Base-by-base conservation (phyloP, 2,329 filamentous ascomycete genomes). In the Neonectria neomacrospora region DNA sequence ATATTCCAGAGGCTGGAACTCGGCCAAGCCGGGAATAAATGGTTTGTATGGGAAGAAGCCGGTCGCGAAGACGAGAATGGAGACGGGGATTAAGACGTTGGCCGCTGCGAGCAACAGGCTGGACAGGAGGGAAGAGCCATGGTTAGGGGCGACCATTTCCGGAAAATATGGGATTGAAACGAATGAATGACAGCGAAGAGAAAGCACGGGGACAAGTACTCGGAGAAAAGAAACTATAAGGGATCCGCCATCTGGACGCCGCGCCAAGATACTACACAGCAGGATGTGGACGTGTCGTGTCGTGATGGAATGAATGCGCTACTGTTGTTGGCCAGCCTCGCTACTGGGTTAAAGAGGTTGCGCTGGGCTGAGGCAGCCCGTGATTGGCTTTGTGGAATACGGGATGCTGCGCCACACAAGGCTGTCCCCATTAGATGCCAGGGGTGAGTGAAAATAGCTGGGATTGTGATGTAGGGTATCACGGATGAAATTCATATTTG, bases 1-100 rank as follows among this genome's bases (percentile, higher is more conserved):
- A 80, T 86, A 83, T 50, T 83, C 80, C 28, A 86, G 75, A 53
- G 85, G 74, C 66, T 88, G 85, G 78, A 90, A 91, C 66, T 86
- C 82, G 10, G 96, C 94, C 50, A 97, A 82, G 4, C 96, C 96
- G 11, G 94, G 89, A 51, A 99, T 85, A 69, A 97, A 91, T 3
- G 96, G 94, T 75, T 99, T 99, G 80, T 98, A 97, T 8, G 96
- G 96, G 75, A 99, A 99, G 85, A 99, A 99, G 14, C 96, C 95
- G 32, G 89, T 88, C 26, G 92, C 94, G 78, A 98, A 98, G 67
- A 91, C 79, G 57, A 91, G 71, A 67, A 94, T 88, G 50, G 93
- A 90, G 58, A 91, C 75, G 3, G 92, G 91, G 47, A 97, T 88
- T 64, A 97, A 80, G 32, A 94, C 60, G 78, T 97, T 97, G 73